phyloP scores from a whole-genome alignment of 495 filamentous ascomycete genomes.

The Hypoxylon lienhwacheense region DNA sequence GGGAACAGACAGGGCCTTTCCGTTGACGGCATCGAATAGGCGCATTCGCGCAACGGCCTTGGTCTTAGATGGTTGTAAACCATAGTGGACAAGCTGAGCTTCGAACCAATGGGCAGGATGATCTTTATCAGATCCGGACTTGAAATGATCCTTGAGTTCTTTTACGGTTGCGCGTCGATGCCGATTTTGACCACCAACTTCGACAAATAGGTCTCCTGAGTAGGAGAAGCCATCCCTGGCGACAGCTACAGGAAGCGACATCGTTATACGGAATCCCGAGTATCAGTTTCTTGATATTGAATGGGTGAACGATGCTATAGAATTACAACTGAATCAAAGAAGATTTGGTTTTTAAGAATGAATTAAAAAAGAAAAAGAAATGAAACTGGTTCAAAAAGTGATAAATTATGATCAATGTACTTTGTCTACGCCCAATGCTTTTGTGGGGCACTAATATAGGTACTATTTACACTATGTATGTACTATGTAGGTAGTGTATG shows the following conservation, averaged over 20 bases:
- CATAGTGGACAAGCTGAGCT: conserved; percentile 62
- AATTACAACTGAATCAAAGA: neutral
- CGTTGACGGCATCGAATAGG: conserved; percentile 54
- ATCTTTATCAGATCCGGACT: conserved; percentile 45
- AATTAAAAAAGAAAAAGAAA: neutral
- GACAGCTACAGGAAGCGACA: conserved; percentile 39
- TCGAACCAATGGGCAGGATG: conserved; percentile 59
- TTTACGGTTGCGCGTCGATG: conserved; percentile 53
- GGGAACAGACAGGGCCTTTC: conserved; percentile 49
- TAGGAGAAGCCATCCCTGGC: conserved; percentile 37
- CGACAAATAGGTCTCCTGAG: conserved; percentile 49
- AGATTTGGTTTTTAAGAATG: neutral
- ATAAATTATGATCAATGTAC: too few species aligned
- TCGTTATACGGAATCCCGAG: neutral
- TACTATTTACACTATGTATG: too few species aligned
- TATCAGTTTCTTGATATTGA: neutral
- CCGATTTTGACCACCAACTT: conserved; percentile 50
- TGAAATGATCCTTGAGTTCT: conserved; percentile 53
- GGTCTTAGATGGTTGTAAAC: conserved; percentile 53
- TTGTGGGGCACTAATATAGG: too few species aligned
- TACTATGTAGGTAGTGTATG: too few species aligned
- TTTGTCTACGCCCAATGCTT: too few species aligned
- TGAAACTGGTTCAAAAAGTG: too few species aligned
- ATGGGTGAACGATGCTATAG: neutral
- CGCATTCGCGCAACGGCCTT: conserved; percentile 61